Conservation (phyloP, 306 rosid genomes). For the Trichosanthes cucumerina region DNA sequence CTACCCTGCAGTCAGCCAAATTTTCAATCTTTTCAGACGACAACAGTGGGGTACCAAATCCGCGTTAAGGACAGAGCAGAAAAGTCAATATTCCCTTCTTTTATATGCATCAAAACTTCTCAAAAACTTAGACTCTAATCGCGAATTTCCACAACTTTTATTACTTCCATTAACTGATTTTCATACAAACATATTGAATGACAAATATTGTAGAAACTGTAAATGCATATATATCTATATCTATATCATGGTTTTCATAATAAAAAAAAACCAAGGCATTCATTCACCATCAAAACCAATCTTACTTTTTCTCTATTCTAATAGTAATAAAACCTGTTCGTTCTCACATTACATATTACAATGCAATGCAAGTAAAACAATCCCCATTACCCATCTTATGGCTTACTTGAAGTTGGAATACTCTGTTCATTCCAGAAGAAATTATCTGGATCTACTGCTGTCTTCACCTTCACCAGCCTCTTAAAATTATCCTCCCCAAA, state of each 20-base stretch:
- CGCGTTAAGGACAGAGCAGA: not conserved
- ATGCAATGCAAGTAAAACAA: not conserved
- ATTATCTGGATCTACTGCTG: conserved; percentile 47
- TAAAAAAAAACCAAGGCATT: not conserved
- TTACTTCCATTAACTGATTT: not conserved
- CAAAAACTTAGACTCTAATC: not conserved
- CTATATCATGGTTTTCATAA: not conserved
- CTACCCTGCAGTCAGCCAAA: not conserved
- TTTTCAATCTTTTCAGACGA: not conserved
- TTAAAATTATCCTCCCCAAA: conserved; percentile 46
- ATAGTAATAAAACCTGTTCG: not conserved
- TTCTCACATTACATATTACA: not conserved
- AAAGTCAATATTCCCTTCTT: not conserved
- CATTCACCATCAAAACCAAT: not conserved
- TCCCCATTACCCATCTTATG: not conserved
- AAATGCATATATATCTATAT: not conserved
- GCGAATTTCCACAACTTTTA: not conserved
- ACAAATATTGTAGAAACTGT: not conserved
- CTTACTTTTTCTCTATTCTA: not conserved
- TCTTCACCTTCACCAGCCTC: conserved; percentile 57
- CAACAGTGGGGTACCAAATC: not conserved
- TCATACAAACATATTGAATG: not conserved
- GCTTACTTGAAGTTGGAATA: conserved; percentile 32
- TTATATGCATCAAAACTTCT: not conserved
- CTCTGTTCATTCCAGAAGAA: conserved; percentile 76